Conservation (phyloP, 257 asterid species). For the Ballota nigra region DNA sequence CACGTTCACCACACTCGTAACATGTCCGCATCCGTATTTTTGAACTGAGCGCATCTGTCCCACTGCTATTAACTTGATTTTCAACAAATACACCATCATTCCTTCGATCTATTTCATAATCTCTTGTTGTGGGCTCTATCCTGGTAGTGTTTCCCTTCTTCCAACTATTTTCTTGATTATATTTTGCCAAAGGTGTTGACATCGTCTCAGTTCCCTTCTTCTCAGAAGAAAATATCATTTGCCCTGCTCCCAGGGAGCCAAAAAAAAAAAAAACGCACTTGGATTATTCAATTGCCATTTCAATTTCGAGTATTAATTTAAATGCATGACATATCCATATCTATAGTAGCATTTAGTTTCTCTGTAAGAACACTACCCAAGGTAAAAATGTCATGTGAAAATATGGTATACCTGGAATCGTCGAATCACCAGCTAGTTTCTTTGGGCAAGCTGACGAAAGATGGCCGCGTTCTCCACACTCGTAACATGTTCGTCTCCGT, state of each 20-base stretch:
- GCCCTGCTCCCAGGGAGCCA: not conserved
- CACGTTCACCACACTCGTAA: constrained; percentile 77
- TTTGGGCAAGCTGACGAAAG: constrained; percentile 60
- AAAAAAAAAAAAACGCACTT: not conserved
- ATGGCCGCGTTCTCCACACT: constrained; percentile 80
- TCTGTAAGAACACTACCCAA: not conserved
- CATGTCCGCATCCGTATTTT: constrained; percentile 77
- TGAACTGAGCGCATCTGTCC: constrained; percentile 40
- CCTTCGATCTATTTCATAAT: not conserved
- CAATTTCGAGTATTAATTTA: no score
- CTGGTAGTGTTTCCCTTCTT: not conserved
- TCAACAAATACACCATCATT: constrained; percentile 6
- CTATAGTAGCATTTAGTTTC: no score
- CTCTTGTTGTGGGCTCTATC: not conserved
- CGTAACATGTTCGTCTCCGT: constrained; percentile 71
- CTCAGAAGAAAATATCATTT: not conserved
- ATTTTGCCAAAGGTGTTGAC: constrained; percentile 1
- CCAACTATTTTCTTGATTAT: constrained; percentile 2
- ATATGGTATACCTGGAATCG: not conserved
- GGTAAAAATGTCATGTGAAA: not conserved
- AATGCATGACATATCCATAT: no score
- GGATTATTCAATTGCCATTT: no score
- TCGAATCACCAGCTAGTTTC: not conserved
- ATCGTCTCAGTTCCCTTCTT: not conserved
- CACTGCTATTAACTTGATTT: constrained; percentile 24